phyloP scores from a whole-genome alignment of 2,329 filamentous ascomycete species.

The Atkinsonella texensis region DNA sequence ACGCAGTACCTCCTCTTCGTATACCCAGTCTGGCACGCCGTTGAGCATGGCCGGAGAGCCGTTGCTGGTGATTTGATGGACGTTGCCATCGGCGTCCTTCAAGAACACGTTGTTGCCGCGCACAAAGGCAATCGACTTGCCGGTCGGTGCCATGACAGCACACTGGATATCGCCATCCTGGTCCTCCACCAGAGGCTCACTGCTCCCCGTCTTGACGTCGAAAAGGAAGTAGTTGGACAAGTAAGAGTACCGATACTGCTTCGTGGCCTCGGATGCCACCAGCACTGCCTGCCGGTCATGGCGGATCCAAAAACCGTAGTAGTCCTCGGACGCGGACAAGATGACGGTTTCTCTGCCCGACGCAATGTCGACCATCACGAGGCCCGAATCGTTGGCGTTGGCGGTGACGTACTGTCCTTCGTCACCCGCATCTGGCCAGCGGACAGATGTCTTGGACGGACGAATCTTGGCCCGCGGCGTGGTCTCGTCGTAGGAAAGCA shows the following conservation, averaged over 20 bases:
- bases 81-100: slow-evolving; percentile 32
- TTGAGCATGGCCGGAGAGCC: slow-evolving; percentile 49
- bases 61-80: slow-evolving; percentile 45
- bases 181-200: slow-evolving; percentile 42
- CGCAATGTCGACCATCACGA: slow-evolving; percentile 50
- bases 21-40: slow-evolving; percentile 60
- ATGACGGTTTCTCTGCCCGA: slow-evolving; percentile 45
- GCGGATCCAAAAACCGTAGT: slow-evolving; percentile 49
- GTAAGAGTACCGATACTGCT: slow-evolving; percentile 54
- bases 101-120: slow-evolving; percentile 54
- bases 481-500: slow-evolving; percentile 50
- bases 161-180: slow-evolving; percentile 56
- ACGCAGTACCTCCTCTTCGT: slow-evolving; percentile 53
- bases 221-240: slow-evolving; percentile 55
- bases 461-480: slow-evolving; percentile 33
- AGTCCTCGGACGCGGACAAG: slow-evolving; percentile 41
- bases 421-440: slow-evolving; percentile 45
- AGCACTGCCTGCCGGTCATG: slow-evolving; percentile 44
- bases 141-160: slow-evolving; percentile 46
- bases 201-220: slow-evolving; percentile 44
- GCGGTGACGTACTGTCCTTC: slow-evolving; percentile 51
- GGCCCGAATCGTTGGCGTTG: slow-evolving; percentile 31
- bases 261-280: slow-evolving; percentile 53
- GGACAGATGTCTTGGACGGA: slow-evolving; percentile 34
- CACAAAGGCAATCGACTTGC: slow-evolving; percentile 53